phyloP scores from a whole-genome alignment of 176 grass and related monocot species.

The Juncus inflexus region DNA sequence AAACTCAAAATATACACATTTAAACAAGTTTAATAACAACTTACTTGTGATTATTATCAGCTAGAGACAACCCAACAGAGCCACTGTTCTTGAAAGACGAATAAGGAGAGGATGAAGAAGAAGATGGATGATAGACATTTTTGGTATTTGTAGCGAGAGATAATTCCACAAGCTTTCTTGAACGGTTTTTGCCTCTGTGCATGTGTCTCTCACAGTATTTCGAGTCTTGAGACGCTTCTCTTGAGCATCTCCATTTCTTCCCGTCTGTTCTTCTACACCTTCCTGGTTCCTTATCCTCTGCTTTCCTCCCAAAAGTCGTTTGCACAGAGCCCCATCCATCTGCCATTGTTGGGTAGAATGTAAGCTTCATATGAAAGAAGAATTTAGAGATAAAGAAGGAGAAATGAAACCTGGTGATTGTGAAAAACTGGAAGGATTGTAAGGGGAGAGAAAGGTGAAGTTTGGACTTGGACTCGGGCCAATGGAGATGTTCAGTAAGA shows the following conservation, averaged over 20 bases:
- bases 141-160: constrained; percentile 36
- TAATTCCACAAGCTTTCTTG: constrained; percentile 56
- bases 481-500: constrained; percentile 26
- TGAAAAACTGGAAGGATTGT: constrained; percentile 11
- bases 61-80: constrained; percentile 6
- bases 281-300: constrained; percentile 36
- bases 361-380: not conserved
- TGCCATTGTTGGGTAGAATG: not conserved
- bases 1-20: not conserved
- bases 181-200: constrained; percentile 48
- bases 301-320: constrained; percentile 23
- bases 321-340: constrained; percentile 33
- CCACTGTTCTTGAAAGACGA: constrained; percentile 7
- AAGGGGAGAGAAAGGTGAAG: constrained; percentile 6
- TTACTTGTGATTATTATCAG: constrained; percentile 30
- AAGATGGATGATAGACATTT: constrained; percentile 2
- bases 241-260: constrained; percentile 51
- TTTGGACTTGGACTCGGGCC: constrained; percentile 7
- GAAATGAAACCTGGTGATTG: constrained; percentile 16
- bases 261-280: constrained; percentile 45
- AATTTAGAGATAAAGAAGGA: not conserved
- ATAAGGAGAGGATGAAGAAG: constrained; percentile 17
- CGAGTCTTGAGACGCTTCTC: constrained; percentile 36
- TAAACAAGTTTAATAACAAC: not conserved
- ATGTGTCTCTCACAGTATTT: constrained; percentile 49